Evolutionary conservation across 768 basidiomycete species (phyloP).

Genomic region (Mycena latifolia): DNA sequence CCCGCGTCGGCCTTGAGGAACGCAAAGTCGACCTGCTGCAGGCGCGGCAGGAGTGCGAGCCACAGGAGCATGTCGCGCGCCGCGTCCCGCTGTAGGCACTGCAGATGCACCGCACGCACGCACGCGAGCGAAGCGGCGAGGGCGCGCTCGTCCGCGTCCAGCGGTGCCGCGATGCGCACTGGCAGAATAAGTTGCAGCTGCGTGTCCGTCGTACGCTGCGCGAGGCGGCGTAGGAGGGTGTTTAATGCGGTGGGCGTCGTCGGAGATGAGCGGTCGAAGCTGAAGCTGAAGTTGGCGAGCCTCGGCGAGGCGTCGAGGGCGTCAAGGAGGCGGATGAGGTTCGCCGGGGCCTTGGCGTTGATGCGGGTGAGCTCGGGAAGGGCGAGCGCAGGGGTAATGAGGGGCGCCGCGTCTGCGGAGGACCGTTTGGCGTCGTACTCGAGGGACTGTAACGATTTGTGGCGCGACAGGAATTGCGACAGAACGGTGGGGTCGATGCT

Average conservation of each 20-base stretch:
- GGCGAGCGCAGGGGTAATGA: not conserved
- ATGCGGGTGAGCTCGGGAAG: not conserved
- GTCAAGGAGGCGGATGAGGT: conserved; percentile 1
- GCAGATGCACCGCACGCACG: not conserved
- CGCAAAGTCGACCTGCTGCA: not conserved
- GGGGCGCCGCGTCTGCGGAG: not conserved
- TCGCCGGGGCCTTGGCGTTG: not conserved
- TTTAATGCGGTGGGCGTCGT: too few species aligned
- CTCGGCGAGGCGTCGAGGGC: not conserved
- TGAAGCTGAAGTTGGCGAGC: not conserved
- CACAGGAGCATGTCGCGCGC: not conserved
- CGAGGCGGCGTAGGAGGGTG: not conserved
- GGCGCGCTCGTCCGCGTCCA: not conserved
- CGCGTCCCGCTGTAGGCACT: not conserved
- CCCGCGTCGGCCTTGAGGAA: not conserved
- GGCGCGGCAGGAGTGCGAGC: not conserved
- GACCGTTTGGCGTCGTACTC: not conserved
- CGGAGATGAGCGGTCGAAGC: not conserved
- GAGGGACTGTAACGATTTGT: not conserved
- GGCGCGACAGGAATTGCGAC: not conserved
- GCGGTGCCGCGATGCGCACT: not conserved
- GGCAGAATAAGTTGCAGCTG: not conserved
- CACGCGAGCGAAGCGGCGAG: not conserved
- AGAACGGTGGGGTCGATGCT: not conserved
- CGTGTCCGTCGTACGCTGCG: not conserved